Conservation (phyloP, 2,329 filamentous ascomycete species). For the Rhynchosporium graminicola region DNA sequence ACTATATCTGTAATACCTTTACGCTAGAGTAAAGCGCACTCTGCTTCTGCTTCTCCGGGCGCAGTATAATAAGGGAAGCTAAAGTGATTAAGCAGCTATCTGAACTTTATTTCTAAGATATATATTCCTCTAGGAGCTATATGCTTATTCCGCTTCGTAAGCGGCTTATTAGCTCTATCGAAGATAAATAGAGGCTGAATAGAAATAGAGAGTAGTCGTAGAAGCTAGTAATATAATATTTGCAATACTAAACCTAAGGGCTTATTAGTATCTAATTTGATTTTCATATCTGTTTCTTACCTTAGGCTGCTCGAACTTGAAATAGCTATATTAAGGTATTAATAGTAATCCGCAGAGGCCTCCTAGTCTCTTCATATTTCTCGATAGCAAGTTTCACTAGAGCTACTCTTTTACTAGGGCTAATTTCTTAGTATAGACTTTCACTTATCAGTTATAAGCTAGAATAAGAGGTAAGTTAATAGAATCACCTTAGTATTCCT, state of each 20-base stretch:
- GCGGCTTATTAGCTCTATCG: slow-evolving; percentile 81
- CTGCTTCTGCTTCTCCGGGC: slow-evolving; percentile 92
- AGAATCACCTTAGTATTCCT: not conserved
- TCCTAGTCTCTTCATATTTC: slow-evolving; percentile 67
- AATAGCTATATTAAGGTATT: slow-evolving; percentile 98
- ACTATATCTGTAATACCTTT: slow-evolving; percentile 87
- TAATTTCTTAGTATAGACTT: slow-evolving; percentile 92
- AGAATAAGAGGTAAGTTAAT: not conserved
- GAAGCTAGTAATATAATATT: slow-evolving; percentile 88
- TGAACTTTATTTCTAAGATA: slow-evolving; percentile 73
- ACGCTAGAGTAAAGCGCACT: slow-evolving; percentile 86
- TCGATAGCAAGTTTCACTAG: slow-evolving; percentile 80
- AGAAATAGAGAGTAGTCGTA: slow-evolving; percentile 72
- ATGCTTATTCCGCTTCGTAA: slow-evolving; percentile 84
- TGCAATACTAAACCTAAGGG: slow-evolving; percentile 87
- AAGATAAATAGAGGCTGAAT: slow-evolving; percentile 89
- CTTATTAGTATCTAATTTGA: not conserved
- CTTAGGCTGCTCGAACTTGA: slow-evolving; percentile 81
- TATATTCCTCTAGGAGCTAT: slow-evolving; percentile 63
- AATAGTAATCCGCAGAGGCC: slow-evolving; percentile 82
- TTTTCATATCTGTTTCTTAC: slow-evolving; percentile 40
- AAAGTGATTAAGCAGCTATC: slow-evolving; percentile 80
- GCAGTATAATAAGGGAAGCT: slow-evolving; percentile 83
- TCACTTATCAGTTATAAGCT: slow-evolving; percentile 23
- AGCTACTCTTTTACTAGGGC: slow-evolving; percentile 74